A percentile compares a stretch with the other conserved stretches of the same genome.
Evolutionary conservation across 176 grass and related monocot genomes (phyloP).

Genomic region (Lolium perenne): DNA sequence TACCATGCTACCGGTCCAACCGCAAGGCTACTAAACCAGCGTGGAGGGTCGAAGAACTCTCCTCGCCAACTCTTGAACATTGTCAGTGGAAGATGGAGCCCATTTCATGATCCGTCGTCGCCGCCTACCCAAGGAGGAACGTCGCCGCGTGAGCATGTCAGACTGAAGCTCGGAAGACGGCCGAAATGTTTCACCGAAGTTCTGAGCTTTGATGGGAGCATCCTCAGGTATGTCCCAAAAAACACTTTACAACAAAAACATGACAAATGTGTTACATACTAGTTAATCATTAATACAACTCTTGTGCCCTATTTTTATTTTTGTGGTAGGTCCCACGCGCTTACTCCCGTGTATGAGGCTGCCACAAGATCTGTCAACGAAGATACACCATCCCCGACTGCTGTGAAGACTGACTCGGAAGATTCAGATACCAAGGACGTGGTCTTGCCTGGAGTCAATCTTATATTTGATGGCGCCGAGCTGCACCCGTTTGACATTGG

Average conservation of each 20-base stretch:
- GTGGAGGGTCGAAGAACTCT: slow-evolving; percentile 54
- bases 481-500: slow-evolving; percentile 82
- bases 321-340: slow-evolving; percentile 63
- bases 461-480: slow-evolving; percentile 85
- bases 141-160: slow-evolving; percentile 47
- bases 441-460: slow-evolving; percentile 81
- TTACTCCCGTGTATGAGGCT: slow-evolving; percentile 75
- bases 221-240: slow-evolving; percentile 68
- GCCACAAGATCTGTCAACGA: slow-evolving; percentile 63
- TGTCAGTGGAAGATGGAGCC: slow-evolving; percentile 81
- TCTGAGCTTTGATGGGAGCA: slow-evolving; percentile 88
- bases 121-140: slow-evolving; percentile 47
- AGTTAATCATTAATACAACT: too few species aligned
- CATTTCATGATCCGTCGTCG: slow-evolving; percentile 56
- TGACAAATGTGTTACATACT: too few species aligned
- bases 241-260: background rate
- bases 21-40: slow-evolving; percentile 73
- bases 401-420: slow-evolving; percentile 62
- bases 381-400: slow-evolving; percentile 54
- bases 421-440: slow-evolving; percentile 82
- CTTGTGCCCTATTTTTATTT: background rate
- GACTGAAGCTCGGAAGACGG: slow-evolving; percentile 61
- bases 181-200: slow-evolving; percentile 79
- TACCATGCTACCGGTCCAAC: slow-evolving; percentile 87
- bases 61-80: slow-evolving; percentile 69